These are phyloP conservation scores for Solanum raphanifolium DNA, from an alignment of 257 asterid genomes.

Conservation along the genomic window DNA sequence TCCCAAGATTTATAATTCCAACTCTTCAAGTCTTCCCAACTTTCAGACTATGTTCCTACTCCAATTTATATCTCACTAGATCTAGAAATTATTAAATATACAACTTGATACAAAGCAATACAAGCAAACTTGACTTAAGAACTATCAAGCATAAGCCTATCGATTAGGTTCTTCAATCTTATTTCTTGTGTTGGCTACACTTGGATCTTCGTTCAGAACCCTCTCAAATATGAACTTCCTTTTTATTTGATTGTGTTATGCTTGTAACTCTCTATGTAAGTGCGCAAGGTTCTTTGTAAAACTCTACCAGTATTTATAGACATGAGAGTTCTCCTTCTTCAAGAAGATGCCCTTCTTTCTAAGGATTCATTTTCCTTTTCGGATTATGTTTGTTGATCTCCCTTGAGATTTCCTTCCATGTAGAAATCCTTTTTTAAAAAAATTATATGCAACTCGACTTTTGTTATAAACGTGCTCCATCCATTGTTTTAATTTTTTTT, in stretches of 20 bases:
- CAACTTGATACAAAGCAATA: neutral
- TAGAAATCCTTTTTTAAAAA: neutral
- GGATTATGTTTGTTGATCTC: neutral
- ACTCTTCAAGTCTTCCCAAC: neutral
- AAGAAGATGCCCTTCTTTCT: neutral
- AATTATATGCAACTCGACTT: neutral
- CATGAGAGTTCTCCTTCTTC: neutral
- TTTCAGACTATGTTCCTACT: neutral
- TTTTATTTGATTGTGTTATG: too few relatives aligned
- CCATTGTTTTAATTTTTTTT: too few relatives aligned
- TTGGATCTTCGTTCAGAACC: neutral
- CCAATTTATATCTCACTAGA: neutral
- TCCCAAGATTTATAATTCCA: too few relatives aligned
- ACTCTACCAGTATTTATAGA: neutral
- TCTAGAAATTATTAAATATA: too few relatives aligned
- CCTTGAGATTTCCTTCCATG: neutral
- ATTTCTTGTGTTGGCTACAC: neutral
- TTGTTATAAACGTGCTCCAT: neutral
- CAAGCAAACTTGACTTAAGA: neutral
- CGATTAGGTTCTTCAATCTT: neutral
- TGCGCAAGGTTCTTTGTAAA: neutral
- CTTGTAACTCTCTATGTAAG: neutral
- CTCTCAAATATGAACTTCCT: neutral
- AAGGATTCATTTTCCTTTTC: neutral
- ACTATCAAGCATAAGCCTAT: neutral